A percentile compares a stretch with the other conserved stretches of the same genome.
These are phyloP conservation scores for Serendipita sp. DNA, from an alignment of 768 basidiomycete species.

Conservation along the genomic window DNA sequence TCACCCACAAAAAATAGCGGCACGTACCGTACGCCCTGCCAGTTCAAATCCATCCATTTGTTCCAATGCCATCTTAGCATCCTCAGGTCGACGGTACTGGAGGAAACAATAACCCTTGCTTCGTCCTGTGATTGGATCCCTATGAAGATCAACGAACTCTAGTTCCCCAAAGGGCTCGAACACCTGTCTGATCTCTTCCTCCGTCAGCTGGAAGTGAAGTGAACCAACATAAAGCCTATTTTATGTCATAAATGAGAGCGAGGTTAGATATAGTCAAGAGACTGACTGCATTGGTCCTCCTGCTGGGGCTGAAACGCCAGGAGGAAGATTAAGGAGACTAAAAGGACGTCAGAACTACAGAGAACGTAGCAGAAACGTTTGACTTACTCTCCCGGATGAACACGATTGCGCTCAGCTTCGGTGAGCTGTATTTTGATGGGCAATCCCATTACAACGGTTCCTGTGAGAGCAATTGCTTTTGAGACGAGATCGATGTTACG, in stretches of 20 bases:
- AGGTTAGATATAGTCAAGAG: conserved; percentile 14
- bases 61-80: conserved; percentile 91
- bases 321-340: conserved; percentile 46
- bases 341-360: conserved; percentile 2
- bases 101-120: conserved; percentile 98
- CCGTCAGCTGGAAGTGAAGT: conserved; percentile 89
- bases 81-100: conserved; percentile 86
- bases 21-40: conserved; percentile 74
- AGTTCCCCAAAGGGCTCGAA: conserved; percentile 98
- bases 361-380: conserved; percentile 7
- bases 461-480: conserved; percentile 75
- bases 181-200: conserved; percentile 95
- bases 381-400: conserved; percentile 73
- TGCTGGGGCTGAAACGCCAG: conserved; percentile 67
- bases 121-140: conserved; percentile 83
- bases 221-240: conserved; percentile 88
- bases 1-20: not conserved
- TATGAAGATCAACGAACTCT: conserved; percentile 95
- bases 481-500: conserved; percentile 78
- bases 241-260: not conserved
- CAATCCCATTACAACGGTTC: conserved; percentile 95
- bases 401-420: conserved; percentile 86
- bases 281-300: conserved; percentile 66
- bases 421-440: conserved; percentile 94
- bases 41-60: conserved; percentile 99